Percentiles rank a stretch among this genome's conserved stretches.
Conservation (phyloP, 495 filamentous ascomycete genomes). For the Evansstolkia leycettana region DNA sequence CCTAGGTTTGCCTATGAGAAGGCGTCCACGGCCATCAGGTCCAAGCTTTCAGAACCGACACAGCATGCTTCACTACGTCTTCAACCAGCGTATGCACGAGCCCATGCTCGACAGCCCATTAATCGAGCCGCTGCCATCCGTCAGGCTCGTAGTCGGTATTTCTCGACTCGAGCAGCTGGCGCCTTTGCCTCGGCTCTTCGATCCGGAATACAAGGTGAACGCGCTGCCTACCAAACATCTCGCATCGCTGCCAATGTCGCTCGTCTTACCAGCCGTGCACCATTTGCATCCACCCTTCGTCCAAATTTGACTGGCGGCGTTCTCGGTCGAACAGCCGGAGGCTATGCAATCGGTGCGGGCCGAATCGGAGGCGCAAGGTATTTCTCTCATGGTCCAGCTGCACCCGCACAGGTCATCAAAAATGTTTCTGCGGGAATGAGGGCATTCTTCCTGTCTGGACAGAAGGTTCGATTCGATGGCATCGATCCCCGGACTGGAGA, state of each 20-base stretch:
- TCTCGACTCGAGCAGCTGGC: slow-evolving; percentile 54
- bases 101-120: slow-evolving; percentile 54
- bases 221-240: slow-evolving; percentile 53
- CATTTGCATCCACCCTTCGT: slow-evolving; percentile 81
- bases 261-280: slow-evolving; percentile 58
- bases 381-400: slow-evolving; percentile 79
- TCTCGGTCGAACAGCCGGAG: slow-evolving; percentile 71
- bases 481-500: slow-evolving; percentile 52
- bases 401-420: slow-evolving; percentile 80
- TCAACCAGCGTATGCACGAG: slow-evolving; percentile 40
- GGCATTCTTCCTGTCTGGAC: slow-evolving; percentile 78
- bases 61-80: slow-evolving; percentile 28
- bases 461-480: slow-evolving; percentile 76
- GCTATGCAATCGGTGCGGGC: slow-evolving; percentile 64
- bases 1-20: slow-evolving; percentile 51
- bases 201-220: slow-evolving; percentile 41
- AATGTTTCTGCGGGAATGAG: slow-evolving; percentile 87
- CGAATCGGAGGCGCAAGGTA: slow-evolving; percentile 63
- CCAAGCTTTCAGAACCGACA: slow-evolving; percentile 43
- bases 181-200: slow-evolving; percentile 48
- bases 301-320: slow-evolving; percentile 88
- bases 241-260: slow-evolving; percentile 51
- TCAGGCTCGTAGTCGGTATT: slow-evolving; percentile 61
- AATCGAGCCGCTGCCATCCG: slow-evolving; percentile 59
- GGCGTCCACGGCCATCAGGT: slow-evolving; percentile 47